Evolutionary conservation across 768 basidiomycete genomes (phyloP), one percentile per base, ranked within the genome.

Genomic region (Phylloporus arenicola): DNA sequence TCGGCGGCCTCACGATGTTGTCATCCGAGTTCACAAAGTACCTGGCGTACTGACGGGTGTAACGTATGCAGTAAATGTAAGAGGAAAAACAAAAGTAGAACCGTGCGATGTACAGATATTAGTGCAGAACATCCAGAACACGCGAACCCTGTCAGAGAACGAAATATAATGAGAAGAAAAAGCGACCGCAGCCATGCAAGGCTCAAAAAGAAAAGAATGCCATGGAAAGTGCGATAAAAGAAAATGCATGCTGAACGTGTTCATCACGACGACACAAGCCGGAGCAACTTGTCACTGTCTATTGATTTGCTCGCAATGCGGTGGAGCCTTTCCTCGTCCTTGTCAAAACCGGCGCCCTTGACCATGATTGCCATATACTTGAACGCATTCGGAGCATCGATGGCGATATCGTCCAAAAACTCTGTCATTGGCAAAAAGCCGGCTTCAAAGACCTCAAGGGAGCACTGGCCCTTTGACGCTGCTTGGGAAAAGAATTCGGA

Each of bases 321-420:
- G 50, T 69, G 65, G 43, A 75, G 74, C 45, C 75, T 73, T 53
- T 80, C 82, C 53, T 81, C 78, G 55, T 85, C 81, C 60, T 62
- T 63, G 56, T 73, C 70, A 45, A 93, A 68, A 24, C 75, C 76
- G 16, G 85, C 79, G 29, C 82, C 84, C 64, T 79, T 83, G 50
- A 95, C 68, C 72, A 95, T 81, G 52, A 80, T 72, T 12, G 83
- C 88, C 65, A 91, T 83, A 51, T 84, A 79, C 38, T 76, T 67
- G 72, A 86, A 85, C 0, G 92, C 95, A 61, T 84, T 85, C 9
- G 95, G 94, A 41, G 87, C 88, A 65, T 98, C 93, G 58, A 93
- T 84, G 27, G 86, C 84, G 51, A 93, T 79, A 63, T 97, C 93
- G 60, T 92, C 91, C 59, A 98, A 76, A 48, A 84, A 69, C 68